A percentile compares a stretch with the other conserved stretches of the same genome.
These are phyloP conservation scores for Rhytidhysteron rufulum DNA, from an alignment of 2,329 filamentous ascomycete genomes.

Conservation along the genomic window DNA sequence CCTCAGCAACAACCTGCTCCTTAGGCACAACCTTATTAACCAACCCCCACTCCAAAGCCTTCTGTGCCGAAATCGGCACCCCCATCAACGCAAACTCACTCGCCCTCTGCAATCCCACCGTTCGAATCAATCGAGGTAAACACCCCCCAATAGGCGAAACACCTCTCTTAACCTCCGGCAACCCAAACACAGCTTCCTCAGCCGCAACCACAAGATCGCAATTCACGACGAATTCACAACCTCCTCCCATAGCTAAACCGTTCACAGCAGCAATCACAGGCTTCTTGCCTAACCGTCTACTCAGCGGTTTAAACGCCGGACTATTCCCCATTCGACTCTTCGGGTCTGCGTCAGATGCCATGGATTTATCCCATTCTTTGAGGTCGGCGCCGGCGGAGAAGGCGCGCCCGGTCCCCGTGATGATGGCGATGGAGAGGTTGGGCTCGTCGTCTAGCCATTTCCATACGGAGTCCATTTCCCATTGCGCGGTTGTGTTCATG, in stretches of 20 bases:
- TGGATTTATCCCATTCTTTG: constrained; percentile 33
- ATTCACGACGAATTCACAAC: constrained; percentile 22
- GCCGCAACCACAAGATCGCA: constrained; percentile 24
- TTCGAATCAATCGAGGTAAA: constrained; percentile 22
- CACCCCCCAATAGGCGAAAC: constrained; percentile 20
- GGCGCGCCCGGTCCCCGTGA: constrained; percentile 47
- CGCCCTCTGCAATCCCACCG: constrained; percentile 21
- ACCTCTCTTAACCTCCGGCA: constrained; percentile 26
- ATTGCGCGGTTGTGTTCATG: constrained; percentile 30
- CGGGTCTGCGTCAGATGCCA: constrained; percentile 14
- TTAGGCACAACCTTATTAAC: constrained; percentile 18
- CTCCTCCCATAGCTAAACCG: constrained; percentile 34
- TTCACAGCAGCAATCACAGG: constrained; percentile 56
- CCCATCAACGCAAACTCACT: constrained; percentile 24
- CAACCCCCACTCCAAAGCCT: constrained; percentile 20
- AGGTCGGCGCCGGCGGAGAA: constrained; percentile 52
- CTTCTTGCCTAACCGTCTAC: constrained; percentile 52
- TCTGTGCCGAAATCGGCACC: constrained; percentile 14
- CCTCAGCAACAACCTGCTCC: constrained; percentile 15
- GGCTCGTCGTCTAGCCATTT: constrained; percentile 49
- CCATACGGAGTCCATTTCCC: constrained; percentile 44
- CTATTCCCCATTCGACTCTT: constrained; percentile 28
- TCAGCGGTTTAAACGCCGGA: constrained; percentile 47
- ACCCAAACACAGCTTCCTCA: constrained; percentile 17
- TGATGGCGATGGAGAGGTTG: constrained; percentile 34